Base-by-base conservation (phyloP, 108 stramenopile genomes). In the Bacterosira constricta region DNA sequence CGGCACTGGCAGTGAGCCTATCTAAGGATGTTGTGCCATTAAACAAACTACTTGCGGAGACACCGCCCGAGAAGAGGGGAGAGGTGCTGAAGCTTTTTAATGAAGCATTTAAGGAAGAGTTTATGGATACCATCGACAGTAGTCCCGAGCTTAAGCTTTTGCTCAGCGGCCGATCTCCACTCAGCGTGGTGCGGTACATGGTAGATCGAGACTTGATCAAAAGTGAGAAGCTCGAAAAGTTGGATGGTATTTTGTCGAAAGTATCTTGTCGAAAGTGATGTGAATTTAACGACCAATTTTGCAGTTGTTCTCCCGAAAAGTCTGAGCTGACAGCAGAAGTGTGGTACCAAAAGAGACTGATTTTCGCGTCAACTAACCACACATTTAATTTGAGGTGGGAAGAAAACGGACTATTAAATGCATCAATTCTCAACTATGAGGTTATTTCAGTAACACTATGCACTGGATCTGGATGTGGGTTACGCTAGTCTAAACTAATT, bases 41-140 rank as follows among this genome's bases (percentile, higher is more conserved):
- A 17, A 77, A 77, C 41, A 49, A 52, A 26, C 44, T 77, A 8
- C 37, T 77, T 25, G 60, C 62, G 9, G 30, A 77, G 27, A 77
- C 76, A 20, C 76, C 76, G 6, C 47, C 26, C 7, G 46, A 45
- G 61, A 70, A 77, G 26, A 68, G 76, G 21, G 46, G 61, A 10
- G 69, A 77, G 4, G 61, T 77, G 17, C 13, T 70, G 13, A 66
- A 25, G 42, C 42, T 59, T 17, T 77, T 77, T 31, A 58, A 61
- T 44, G 69, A 77, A 42, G 55, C 76, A 47, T 70, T 77, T n/a
- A 61, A 55, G 36, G 76, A 77, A 21, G 76, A 77, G 47, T 77
- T 77, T 32, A 53, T 55, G 23, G 76, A 77, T 0, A 70, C 69
- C 6, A 70, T 77, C 31, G 52, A 57, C 12, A 35, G 30, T 17